Evolutionary conservation across 352 stramenopile species (phyloP).

Genomic region (Bremia lactucae): DNA sequence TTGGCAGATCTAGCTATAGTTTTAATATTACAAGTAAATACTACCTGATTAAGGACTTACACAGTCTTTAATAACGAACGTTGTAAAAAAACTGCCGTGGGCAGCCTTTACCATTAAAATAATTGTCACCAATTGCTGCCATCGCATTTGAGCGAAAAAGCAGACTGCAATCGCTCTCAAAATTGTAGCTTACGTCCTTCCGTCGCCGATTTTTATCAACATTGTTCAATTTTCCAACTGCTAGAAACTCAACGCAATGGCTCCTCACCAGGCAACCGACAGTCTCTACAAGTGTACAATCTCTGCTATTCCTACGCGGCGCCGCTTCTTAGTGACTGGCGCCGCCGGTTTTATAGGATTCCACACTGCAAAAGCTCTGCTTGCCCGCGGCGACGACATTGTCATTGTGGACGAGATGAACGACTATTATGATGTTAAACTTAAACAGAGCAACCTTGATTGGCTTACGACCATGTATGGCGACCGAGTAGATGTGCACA

Average conservation of each 20-base stretch:
- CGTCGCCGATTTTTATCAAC: too few relatives aligned
- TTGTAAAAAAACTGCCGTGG: too few relatives aligned
- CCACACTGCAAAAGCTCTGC: slow-evolving; percentile 86
- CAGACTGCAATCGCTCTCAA: too few relatives aligned
- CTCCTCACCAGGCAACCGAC: slow-evolving; percentile 14
- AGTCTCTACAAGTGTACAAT: slow-evolving; percentile 1
- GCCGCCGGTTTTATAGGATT: slow-evolving; percentile 95
- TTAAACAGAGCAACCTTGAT: slow-evolving; percentile 94
- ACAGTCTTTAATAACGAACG: too few relatives aligned
- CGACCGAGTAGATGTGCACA: slow-evolving; percentile 63
- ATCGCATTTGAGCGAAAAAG: too few relatives aligned
- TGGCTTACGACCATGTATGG: slow-evolving; percentile 51
- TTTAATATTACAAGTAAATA: too few relatives aligned
- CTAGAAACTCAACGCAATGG: slow-evolving; percentile 15
- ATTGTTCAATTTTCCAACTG: too few relatives aligned
- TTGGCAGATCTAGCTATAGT: too few relatives aligned
- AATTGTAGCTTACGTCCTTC: too few relatives aligned
- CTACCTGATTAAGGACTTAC: too few relatives aligned
- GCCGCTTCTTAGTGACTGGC: slow-evolving; percentile 81
- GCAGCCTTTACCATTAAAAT: too few relatives aligned
- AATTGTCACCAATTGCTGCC: too few relatives aligned
- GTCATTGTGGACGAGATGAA: slow-evolving; percentile 98
- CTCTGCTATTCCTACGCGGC: not conserved
- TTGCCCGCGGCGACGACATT: slow-evolving; percentile 85
- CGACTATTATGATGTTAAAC: slow-evolving; percentile 97